Evolutionary conservation across 805 yeast species (phyloP).

Genomic region (Kazachstania martiniae): DNA sequence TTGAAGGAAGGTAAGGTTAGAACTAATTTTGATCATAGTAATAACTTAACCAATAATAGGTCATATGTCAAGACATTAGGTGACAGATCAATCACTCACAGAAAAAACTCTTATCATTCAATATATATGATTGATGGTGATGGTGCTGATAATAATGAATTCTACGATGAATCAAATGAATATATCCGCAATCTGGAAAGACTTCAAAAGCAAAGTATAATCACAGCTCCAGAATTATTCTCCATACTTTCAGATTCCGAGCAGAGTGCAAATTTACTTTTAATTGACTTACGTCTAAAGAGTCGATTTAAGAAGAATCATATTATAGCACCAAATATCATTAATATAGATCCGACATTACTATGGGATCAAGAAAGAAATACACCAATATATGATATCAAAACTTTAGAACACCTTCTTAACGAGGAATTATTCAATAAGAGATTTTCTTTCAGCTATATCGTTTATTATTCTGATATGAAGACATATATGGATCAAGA

Average conservation of each 20-base stretch:
- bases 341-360: constrained; percentile 33
- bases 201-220: constrained; percentile 41
- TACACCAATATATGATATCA: constrained; percentile 26
- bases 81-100: constrained; percentile 17
- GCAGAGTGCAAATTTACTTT: constrained; percentile 29
- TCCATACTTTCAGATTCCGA: constrained; percentile 36
- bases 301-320: constrained; percentile 26
- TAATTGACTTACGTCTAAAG: constrained; percentile 33
- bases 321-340: constrained; percentile 29
- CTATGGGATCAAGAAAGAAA: constrained; percentile 19
- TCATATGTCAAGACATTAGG: constrained; percentile 4
- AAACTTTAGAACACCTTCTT: constrained; percentile 21
- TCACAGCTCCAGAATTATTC: constrained; percentile 33
- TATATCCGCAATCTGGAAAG: constrained; percentile 18
- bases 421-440: constrained; percentile 21
- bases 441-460: constrained; percentile 25
- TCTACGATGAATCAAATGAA: constrained; percentile 11
- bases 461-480: constrained; percentile 32
- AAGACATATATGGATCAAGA: constrained; percentile 23
- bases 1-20: constrained; percentile 1
- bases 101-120: constrained; percentile 33
- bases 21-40: not conserved
- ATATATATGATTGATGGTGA: constrained; percentile 29
- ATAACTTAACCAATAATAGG: not conserved
- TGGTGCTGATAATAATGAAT: constrained; percentile 6